Conservation (phyloP, 176 grass and related monocot genomes). For the Alloteropsis semialata region DNA sequence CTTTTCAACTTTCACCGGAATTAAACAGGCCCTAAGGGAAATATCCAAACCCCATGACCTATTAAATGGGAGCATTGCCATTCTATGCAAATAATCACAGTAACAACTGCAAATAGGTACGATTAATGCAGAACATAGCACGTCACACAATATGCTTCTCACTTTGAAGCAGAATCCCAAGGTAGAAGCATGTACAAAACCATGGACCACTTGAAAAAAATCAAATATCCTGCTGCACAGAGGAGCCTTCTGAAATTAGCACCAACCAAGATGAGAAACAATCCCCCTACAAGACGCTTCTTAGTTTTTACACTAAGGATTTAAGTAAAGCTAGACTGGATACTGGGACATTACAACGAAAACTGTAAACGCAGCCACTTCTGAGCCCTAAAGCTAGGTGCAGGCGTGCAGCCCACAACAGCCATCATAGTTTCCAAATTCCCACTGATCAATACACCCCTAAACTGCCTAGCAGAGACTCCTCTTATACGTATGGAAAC, state of each 20-base stretch:
- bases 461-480: neutral
- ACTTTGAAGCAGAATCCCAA: neutral
- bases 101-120: neutral
- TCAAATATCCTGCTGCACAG: neutral
- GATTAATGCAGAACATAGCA: neutral
- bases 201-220: neutral
- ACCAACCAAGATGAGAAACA: neutral
- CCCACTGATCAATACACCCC: neutral
- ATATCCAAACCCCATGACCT: neutral
- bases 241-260: neutral
- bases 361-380: neutral
- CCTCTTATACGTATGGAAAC: neutral
- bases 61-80: neutral
- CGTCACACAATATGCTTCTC: neutral
- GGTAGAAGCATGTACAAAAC: neutral
- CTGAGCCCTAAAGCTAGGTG: neutral
- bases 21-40: no score
- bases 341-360: neutral
- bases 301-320: no score
- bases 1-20: no score
- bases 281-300: no score
- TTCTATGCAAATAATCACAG: neutral
- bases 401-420: neutral
- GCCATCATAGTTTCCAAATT: neutral
- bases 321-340: neutral